phyloP scores from a whole-genome alignment of 2,329 filamentous ascomycete genomes.

The Claviceps spartinae region DNA sequence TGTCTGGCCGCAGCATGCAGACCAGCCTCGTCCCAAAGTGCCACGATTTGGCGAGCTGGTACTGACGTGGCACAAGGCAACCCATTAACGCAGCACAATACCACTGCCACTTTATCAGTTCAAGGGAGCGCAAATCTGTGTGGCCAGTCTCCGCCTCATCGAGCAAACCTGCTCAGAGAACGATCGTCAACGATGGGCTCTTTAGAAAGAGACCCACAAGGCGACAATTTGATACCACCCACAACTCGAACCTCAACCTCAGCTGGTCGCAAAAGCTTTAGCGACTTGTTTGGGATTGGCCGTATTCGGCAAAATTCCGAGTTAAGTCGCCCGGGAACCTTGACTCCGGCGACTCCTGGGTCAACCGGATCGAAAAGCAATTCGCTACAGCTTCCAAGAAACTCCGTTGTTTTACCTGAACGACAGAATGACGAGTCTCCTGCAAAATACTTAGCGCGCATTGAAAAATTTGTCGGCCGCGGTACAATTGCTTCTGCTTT shows the following conservation, averaged over 20 bases:
- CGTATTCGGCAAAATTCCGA: constrained; percentile 76
- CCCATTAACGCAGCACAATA: constrained; percentile 19
- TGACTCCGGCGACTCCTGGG: constrained; percentile 55
- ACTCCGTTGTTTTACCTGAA: constrained; percentile 59
- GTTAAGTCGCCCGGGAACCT: constrained; percentile 53
- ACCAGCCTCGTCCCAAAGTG: constrained; percentile 22
- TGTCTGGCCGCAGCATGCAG: constrained; percentile 26
- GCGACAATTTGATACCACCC: constrained; percentile 54
- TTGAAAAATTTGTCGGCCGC: constrained; percentile 68
- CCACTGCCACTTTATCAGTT: constrained; percentile 34
- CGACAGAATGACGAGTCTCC: constrained; percentile 79
- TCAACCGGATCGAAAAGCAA: constrained; percentile 66
- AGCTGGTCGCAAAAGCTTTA: constrained; percentile 85
- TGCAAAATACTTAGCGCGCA: constrained; percentile 70
- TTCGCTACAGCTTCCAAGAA: constrained; percentile 64
- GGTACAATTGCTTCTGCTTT: constrained; percentile 75
- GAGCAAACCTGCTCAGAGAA: constrained; percentile 49
- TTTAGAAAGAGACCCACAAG: constrained; percentile 56
- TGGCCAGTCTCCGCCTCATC: constrained; percentile 56
- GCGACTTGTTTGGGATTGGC: constrained; percentile 68
- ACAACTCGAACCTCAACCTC: constrained; percentile 69
- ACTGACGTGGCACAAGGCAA: constrained; percentile 10
- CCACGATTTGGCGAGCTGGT: constrained; percentile 12
- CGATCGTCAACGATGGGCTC: constrained; percentile 88
- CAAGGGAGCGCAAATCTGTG: constrained; percentile 26